Conservation (phyloP, 1,284 basidiomycete genomes). For the Ganoderma meredithae region DNA sequence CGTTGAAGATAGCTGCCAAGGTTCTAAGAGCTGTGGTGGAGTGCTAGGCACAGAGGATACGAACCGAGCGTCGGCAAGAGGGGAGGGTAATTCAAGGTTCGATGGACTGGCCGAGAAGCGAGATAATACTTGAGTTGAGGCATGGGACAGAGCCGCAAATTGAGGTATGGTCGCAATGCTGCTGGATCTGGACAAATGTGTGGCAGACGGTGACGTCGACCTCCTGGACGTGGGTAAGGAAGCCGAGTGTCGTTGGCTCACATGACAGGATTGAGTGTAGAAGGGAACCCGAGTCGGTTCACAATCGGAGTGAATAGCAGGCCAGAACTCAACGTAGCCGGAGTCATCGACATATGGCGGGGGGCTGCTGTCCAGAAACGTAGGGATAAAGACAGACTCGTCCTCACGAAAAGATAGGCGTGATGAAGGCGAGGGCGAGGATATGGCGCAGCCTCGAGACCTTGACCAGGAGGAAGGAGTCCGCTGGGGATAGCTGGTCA, state of each 20-base stretch:
- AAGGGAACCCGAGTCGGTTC: conserved; percentile 27
- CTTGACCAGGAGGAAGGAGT: neutral
- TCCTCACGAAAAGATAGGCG: neutral
- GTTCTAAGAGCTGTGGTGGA: neutral
- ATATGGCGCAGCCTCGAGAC: neutral
- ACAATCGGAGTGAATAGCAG: neutral
- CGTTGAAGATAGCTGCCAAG: conserved; percentile 13
- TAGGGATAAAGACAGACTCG: conserved; percentile 35
- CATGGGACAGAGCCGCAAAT: neutral
- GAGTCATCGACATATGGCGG: conserved; percentile 17
- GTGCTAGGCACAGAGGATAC: conserved; percentile 18
- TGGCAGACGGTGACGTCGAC: neutral
- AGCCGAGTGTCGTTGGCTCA: neutral
- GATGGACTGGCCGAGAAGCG: conserved; percentile 5
- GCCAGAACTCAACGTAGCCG: conserved; percentile 27
- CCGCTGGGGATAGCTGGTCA: neutral
- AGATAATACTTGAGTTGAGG: neutral
- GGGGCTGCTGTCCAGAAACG: conserved; percentile 37
- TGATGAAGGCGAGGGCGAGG: neutral
- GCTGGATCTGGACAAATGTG: neutral
- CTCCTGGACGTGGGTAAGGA: neutral
- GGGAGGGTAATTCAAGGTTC: conserved; percentile 9
- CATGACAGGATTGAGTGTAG: conserved; percentile 16
- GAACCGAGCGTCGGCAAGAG: conserved; percentile 8
- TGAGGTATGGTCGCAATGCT: neutral